Evolutionary conservation across 2,329 filamentous ascomycete genomes (phyloP), one percentile per base, ranked within the genome.

Genomic region (Sporothrix inflata): DNA sequence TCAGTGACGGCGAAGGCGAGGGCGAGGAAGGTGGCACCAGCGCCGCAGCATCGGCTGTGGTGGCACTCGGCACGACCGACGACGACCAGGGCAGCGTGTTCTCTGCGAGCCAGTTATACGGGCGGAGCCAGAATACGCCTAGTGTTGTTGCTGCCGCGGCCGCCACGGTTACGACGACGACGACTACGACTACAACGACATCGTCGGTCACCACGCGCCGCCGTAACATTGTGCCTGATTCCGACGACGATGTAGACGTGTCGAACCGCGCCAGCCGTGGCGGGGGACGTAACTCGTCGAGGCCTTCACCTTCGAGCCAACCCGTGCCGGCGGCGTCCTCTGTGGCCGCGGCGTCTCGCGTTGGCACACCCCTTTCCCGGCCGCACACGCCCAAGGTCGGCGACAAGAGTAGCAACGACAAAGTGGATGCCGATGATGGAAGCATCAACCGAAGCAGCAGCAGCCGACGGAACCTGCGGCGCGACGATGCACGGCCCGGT

Each of bases 231-330:
- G 66, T 75, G 34, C 49, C 70, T 45, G 74, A 74, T 30, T 73
- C 74, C 16, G 70, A 73, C 45, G 73, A 74, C 27, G 71, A 72
- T 6, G 61, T 63, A 11, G 70, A 73, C 30, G 3, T 7, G 45
- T 65, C 47, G 30, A 60, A 12, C 40, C 16, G 49, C 5, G 42
- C 21, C 34, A 24, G 68, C 49, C 38, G 67, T 14, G 21, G 53
- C 9, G 21, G 47, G 6, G 12, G 61, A 2, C 49, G 19, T 8
- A 34, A 30, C 47, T 42, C 60, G 4, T 19, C 60, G 4, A 27
- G 60, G 12, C 60, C 60, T 6, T 45, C 38, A 5, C 45, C 60
- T 6, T 63, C 34, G 21, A 49, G 65, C 65, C 42, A 67, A 16
- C 65, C 27, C 19, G 27, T 21, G 3, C 7, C 65, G 11, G 21